phyloP scores from a whole-genome alignment of 495 filamentous ascomycete species.

The Staphylotrichum tortipilum region DNA sequence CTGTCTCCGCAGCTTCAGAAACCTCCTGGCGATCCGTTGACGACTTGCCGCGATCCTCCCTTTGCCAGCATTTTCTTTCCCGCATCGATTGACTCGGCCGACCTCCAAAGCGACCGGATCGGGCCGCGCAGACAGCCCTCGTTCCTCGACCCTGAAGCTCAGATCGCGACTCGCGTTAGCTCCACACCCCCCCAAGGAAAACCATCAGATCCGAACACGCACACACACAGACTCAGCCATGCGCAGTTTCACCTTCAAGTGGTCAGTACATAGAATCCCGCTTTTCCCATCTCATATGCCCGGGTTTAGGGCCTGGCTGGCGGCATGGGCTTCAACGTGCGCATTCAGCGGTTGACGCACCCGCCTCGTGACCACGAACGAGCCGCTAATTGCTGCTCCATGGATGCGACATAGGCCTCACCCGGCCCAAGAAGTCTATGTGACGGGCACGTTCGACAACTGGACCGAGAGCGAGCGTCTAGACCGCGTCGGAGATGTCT shows the following conservation, averaged over 20 bases:
- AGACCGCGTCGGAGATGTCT: conserved; percentile 58
- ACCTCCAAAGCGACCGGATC: no score
- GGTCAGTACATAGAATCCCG: conserved; percentile 31
- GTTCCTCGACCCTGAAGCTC: background rate
- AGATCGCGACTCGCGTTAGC: background rate
- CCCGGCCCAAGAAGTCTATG: conserved; percentile 74
- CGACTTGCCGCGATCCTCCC: background rate
- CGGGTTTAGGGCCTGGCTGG: background rate
- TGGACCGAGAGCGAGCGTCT: conserved; percentile 81
- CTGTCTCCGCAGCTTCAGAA: background rate
- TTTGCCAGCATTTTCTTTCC: background rate
- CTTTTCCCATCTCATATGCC: background rate
- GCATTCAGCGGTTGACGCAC: no score
- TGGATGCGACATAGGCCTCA: conserved; percentile 57
- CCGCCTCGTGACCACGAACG: background rate
- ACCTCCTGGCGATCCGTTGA: background rate
- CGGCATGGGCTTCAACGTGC: background rate
- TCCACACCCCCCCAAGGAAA: background rate
- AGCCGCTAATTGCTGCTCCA: conserved; percentile 12
- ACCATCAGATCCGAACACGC: background rate
- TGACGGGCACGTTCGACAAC: conserved; percentile 92
- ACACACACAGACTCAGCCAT: conserved; percentile 18
- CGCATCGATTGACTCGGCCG: background rate
- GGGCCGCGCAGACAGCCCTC: no score
- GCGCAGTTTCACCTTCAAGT: conserved; percentile 47